Conservation (phyloP, 768 basidiomycete genomes). For the Hortiboletus flavorubellus region DNA sequence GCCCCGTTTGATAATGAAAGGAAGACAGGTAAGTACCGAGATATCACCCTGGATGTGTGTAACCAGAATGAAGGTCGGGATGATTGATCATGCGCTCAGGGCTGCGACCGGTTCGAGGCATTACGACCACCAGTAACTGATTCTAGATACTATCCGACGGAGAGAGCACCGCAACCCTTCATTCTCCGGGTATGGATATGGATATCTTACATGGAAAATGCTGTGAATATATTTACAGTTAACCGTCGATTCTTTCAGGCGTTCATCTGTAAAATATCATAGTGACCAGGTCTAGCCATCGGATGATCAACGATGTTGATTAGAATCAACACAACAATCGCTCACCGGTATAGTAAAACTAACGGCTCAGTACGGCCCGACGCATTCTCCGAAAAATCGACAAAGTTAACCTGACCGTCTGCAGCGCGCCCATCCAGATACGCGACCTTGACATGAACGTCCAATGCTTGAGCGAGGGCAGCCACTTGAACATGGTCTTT, state of each 20-base stretch:
- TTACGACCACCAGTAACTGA: too few relatives aligned
- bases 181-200: too few relatives aligned
- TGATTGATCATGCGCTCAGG: too few relatives aligned
- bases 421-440: conserved; percentile 69
- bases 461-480: conserved; percentile 67
- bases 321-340: neutral
- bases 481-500: conserved; percentile 80
- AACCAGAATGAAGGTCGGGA: too few relatives aligned
- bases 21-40: too few relatives aligned
- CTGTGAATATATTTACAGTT: neutral
- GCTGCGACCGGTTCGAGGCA: too few relatives aligned
- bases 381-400: conserved; percentile 54
- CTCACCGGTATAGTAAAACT: conserved; percentile 72
- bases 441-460: conserved; percentile 67
- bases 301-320: neutral
- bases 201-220: conserved; percentile 11
- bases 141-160: too few relatives aligned
- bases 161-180: too few relatives aligned
- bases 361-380: conserved; percentile 50
- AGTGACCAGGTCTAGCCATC: conserved; percentile 73
- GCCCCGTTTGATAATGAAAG: too few relatives aligned
- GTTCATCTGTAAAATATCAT: conserved; percentile 55
- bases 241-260: neutral
- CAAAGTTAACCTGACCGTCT: conserved; percentile 58
- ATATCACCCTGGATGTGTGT: too few relatives aligned